Evolutionary conservation across 352 stramenopile genomes (phyloP).

Genomic region (Pythium brassicae): DNA sequence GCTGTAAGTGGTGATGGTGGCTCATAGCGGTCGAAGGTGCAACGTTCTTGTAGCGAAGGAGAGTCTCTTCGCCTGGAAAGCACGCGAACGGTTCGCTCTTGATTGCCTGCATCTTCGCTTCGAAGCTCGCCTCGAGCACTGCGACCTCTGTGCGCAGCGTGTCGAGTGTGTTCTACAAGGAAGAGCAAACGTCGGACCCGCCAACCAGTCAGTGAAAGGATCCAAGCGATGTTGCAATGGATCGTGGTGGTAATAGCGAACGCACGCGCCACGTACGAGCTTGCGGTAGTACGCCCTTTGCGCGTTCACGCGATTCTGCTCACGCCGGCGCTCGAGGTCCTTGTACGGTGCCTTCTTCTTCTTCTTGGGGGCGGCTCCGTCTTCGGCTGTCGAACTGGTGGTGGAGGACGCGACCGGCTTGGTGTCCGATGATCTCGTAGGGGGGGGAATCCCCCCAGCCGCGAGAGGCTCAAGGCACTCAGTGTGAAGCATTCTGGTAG

Average conservation of each 20-base stretch:
- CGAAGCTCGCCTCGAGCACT: constrained; percentile 22
- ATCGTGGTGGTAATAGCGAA: neutral
- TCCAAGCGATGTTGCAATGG: neutral
- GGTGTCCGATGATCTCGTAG: neutral
- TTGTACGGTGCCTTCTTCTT: constrained; percentile 17
- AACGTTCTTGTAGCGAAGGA: neutral
- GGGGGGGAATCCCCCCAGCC: neutral
- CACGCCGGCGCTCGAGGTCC: constrained; percentile 24
- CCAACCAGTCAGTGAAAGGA: neutral
- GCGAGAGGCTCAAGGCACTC: neutral
- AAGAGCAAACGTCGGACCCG: neutral
- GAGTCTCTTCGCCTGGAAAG: neutral
- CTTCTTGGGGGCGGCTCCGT: neutral
- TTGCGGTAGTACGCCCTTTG: constrained; percentile 39
- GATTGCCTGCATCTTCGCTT: constrained; percentile 16
- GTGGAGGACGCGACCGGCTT: neutral
- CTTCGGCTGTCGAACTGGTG: neutral
- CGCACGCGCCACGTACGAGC: constrained; percentile 8
- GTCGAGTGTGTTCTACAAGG: constrained; percentile 18
- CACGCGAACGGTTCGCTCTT: neutral
- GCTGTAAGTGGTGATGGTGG: constrained; percentile 12
- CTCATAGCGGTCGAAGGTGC: neutral
- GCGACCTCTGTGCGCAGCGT: constrained; percentile 22
- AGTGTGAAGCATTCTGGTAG: neutral
- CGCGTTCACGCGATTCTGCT: constrained; percentile 33